phyloP scores from a whole-genome alignment of 306 rosid species.

The Crotalaria pallida region DNA sequence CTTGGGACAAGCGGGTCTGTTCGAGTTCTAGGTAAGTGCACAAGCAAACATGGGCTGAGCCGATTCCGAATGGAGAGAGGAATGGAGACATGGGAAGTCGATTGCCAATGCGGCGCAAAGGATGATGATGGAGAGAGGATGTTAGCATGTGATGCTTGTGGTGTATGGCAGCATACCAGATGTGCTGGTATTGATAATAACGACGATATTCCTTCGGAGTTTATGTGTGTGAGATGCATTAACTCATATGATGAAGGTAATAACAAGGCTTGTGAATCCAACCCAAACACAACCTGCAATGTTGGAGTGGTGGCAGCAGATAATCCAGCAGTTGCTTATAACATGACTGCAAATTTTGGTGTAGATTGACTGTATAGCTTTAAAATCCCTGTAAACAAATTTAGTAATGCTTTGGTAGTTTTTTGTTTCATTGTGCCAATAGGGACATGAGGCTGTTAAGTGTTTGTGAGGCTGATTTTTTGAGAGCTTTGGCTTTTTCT shows the following conservation, averaged over 20 bases:
- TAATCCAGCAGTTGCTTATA: slow-evolving; percentile 19
- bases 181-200: slow-evolving; percentile 54
- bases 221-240: slow-evolving; percentile 29
- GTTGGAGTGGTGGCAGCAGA: slow-evolving; percentile 24
- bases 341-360: slow-evolving; percentile 26
- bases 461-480: background rate
- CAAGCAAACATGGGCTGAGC: slow-evolving; percentile 43
- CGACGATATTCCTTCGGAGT: slow-evolving; percentile 41
- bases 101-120: slow-evolving; percentile 64
- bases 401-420: background rate
- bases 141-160: slow-evolving; percentile 73
- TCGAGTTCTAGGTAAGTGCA: slow-evolving; percentile 43
- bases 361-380: slow-evolving; percentile 29
- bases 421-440: background rate
- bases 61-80: slow-evolving; percentile 68
- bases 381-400: slow-evolving; percentile 18
- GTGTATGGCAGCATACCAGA: slow-evolving; percentile 74
- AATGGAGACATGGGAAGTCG: slow-evolving; percentile 60
- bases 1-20: slow-evolving; percentile 45
- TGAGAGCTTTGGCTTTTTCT: background rate
- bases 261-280: background rate
- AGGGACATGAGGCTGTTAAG: background rate
- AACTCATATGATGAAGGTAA: background rate
- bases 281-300: slow-evolving; percentile 12
- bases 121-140: slow-evolving; percentile 80